A percentile compares a stretch with the other conserved stretches of the same genome.
phyloP scores from a whole-genome alignment of 768 basidiomycete genomes.

The Omphalotus guepiniiformis region DNA sequence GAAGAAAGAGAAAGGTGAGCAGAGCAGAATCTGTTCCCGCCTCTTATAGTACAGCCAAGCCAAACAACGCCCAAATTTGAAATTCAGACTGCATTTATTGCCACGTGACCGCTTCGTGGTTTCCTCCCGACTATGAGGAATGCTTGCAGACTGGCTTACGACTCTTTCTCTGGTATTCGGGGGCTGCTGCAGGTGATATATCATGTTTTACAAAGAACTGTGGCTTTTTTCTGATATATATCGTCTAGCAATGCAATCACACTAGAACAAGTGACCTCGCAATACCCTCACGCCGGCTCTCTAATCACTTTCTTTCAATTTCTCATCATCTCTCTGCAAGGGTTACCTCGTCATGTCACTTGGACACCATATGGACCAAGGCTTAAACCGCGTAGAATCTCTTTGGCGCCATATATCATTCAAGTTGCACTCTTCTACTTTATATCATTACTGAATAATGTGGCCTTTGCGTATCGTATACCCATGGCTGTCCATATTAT shows the following conservation, averaged over 20 bases:
- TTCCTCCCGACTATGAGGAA: neutral
- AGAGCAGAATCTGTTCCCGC: neutral
- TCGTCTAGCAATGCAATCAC: slow-evolving; percentile 68
- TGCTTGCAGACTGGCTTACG: slow-evolving; percentile 42
- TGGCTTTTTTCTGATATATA: neutral
- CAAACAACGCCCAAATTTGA: too few relatives aligned
- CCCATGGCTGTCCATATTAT: slow-evolving; percentile 95
- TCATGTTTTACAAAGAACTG: slow-evolving; percentile 1
- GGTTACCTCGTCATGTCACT: slow-evolving; percentile 58
- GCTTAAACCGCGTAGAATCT: slow-evolving; percentile 62
- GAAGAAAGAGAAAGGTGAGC: neutral
- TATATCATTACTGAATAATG: slow-evolving; percentile 83
- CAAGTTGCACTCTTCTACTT: slow-evolving; percentile 82
- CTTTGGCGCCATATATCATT: slow-evolving; percentile 64
- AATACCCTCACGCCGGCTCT: slow-evolving; percentile 68
- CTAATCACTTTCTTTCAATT: slow-evolving; percentile 90
- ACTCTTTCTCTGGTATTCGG: slow-evolving; percentile 79
- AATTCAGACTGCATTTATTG: neutral
- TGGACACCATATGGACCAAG: slow-evolving; percentile 50
- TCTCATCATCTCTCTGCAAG: slow-evolving; percentile 67
- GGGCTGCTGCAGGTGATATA: slow-evolving; percentile 73
- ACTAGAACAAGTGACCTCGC: slow-evolving; percentile 65
- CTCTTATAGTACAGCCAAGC: neutral
- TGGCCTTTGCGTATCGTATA: slow-evolving; percentile 81
- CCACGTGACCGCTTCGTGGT: slow-evolving; percentile 1